A percentile compares a stretch with the other conserved stretches of the same genome.
phyloP scores from a whole-genome alignment of 306 rosid species.

The Glycine latifolia region DNA sequence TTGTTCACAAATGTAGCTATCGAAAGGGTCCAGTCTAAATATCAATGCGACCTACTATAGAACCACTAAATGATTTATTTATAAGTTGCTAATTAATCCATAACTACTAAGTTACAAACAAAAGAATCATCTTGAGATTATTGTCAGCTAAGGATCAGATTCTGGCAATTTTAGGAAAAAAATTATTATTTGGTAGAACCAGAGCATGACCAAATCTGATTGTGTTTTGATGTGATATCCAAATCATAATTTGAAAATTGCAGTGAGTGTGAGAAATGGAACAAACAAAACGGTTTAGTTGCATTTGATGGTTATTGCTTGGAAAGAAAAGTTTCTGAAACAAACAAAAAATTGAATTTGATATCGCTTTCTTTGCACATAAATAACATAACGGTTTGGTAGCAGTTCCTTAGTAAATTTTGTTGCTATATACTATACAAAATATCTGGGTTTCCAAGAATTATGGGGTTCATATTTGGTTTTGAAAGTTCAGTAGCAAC shows the following conservation, averaged over 20 bases:
- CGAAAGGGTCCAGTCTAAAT: slow-evolving; percentile 40
- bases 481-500: background rate
- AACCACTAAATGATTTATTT: slow-evolving; percentile 10
- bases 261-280: slow-evolving; percentile 14
- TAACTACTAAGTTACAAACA: slow-evolving; percentile 3
- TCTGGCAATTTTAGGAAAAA: slow-evolving; percentile 13
- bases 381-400: background rate
- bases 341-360: background rate
- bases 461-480: background rate
- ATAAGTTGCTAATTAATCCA: slow-evolving; percentile 31
- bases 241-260: slow-evolving; percentile 14
- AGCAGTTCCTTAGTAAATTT: no score
- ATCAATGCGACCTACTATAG: slow-evolving; percentile 31
- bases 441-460: background rate
- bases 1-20: slow-evolving; percentile 51
- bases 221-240: background rate
- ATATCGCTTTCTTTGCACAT: background rate
- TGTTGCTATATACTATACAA: background rate
- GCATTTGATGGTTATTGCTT: background rate
- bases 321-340: slow-evolving; percentile 10
- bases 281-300: background rate
- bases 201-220: slow-evolving; percentile 1
- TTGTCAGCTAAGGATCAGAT: slow-evolving; percentile 10
- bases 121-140: slow-evolving; percentile 32
- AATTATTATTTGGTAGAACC: background rate